These are phyloP conservation scores for Aspergillus panamensis DNA, from an alignment of 495 filamentous ascomycete species.

Conservation along the genomic window DNA sequence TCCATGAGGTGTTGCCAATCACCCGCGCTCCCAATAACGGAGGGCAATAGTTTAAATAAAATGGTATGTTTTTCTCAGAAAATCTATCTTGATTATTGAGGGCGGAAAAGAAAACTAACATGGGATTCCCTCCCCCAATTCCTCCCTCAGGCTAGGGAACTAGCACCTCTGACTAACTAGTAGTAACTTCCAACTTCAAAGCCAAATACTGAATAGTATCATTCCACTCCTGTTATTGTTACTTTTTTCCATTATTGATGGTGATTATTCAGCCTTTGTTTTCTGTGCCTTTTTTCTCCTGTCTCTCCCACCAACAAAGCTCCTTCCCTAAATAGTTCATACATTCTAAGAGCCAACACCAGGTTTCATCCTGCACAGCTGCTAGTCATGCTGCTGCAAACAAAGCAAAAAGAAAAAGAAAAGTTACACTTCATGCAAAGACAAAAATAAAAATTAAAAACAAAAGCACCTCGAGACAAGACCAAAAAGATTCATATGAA, in stretches of 20 bases:
- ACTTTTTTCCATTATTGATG: background rate
- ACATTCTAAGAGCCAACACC: too few relatives aligned
- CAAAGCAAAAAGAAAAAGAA: background rate
- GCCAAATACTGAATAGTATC: background rate
- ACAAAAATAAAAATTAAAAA: background rate
- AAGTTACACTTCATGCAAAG: background rate
- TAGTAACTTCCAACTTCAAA: background rate
- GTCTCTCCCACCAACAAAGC: background rate
- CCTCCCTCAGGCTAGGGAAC: too few relatives aligned
- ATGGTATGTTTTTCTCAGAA: background rate
- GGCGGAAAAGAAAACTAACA: too few relatives aligned
- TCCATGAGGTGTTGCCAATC: slow-evolving; percentile 4
- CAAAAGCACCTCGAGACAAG: background rate
- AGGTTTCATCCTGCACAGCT: background rate
- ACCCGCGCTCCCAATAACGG: background rate
- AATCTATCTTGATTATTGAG: background rate
- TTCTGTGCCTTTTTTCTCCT: background rate
- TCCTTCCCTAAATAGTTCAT: background rate
- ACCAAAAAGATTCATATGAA: slow-evolving; percentile 2
- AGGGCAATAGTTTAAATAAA: background rate
- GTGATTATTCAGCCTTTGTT: background rate
- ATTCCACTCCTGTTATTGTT: background rate
- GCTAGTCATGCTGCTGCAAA: background rate
- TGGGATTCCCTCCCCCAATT: too few relatives aligned
- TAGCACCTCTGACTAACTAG: too few relatives aligned